phyloP scores from a whole-genome alignment of 148 eudicot genomes.

The Chenopodium album region DNA sequence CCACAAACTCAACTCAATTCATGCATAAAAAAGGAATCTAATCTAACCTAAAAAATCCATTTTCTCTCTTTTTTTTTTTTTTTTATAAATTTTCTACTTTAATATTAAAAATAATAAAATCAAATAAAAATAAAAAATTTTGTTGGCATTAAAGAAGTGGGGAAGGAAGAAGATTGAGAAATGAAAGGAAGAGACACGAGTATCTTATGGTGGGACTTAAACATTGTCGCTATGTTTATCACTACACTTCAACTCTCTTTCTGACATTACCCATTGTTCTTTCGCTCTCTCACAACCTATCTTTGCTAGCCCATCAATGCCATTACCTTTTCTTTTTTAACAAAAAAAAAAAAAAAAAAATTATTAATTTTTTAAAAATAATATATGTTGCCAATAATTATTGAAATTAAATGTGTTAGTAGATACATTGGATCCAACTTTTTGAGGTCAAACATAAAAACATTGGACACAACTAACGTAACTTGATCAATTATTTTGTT shows the following conservation, averaged over 20 bases:
- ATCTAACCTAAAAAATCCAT: not conserved
- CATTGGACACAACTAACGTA: too few species aligned
- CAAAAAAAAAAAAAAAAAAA: too few species aligned
- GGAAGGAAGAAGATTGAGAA: not conserved
- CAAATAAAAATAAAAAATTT: not conserved
- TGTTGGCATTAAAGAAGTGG: slow-evolving; percentile 2
- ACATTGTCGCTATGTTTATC: slow-evolving; percentile 13
- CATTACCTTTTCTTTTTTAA: not conserved
- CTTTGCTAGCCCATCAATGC: slow-evolving; percentile 15
- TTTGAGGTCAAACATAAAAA: too few species aligned
- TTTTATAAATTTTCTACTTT: too few species aligned
- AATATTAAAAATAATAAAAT: too few species aligned
- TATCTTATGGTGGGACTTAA: slow-evolving; percentile 28
- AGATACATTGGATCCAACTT: not conserved
- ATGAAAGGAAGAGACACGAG: slow-evolving; percentile 15
- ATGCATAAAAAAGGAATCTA: slow-evolving; percentile 9
- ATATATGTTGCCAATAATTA: not conserved
- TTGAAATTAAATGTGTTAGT: not conserved
- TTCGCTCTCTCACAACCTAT: slow-evolving; percentile 19
- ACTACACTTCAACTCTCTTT: not conserved
- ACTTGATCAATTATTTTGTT: too few species aligned
- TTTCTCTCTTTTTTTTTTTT: not conserved
- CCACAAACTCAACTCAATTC: not conserved
- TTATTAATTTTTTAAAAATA: not conserved
- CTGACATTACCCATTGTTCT: slow-evolving; percentile 5